Conservation (phyloP, 108 stramenopile genomes). For the Pseudonitzschia pungens region DNA sequence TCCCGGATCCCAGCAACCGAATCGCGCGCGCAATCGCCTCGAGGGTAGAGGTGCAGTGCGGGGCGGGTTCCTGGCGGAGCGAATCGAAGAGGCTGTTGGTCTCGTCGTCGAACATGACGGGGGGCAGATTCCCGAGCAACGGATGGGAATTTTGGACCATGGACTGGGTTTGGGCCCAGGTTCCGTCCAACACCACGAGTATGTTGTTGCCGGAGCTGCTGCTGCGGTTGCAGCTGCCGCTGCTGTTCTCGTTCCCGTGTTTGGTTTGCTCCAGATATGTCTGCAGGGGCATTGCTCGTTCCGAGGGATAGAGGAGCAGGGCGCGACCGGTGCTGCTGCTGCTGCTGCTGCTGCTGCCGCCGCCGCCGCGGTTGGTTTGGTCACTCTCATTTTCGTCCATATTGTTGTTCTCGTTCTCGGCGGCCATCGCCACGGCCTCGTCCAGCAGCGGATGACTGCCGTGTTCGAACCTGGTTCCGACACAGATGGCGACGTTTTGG, state of each 20-base stretch:
- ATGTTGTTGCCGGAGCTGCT: neutral
- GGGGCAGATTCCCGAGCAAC: neutral
- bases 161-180: neutral
- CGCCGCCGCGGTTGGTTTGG: no score
- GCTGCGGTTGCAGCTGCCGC: neutral
- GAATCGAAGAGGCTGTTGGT: constrained; percentile 1
- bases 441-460: constrained; percentile 8
- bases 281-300: neutral
- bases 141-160: neutral
- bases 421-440: neutral
- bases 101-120: neutral
- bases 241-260: neutral
- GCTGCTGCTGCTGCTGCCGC: neutral
- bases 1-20: neutral
- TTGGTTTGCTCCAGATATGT: neutral
- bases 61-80: constrained; percentile 5
- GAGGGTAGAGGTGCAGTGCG: neutral
- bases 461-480: neutral
- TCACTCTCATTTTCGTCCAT: no score
- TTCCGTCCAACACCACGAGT: constrained; percentile 2
- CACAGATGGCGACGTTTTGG: neutral
- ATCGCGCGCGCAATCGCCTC: neutral
- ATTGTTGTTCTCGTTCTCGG: no score
- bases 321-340: neutral
- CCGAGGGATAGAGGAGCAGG: neutral